Evolutionary conservation across 2,329 filamentous ascomycete species (phyloP).

Genomic region (Cercospora sp.): DNA sequence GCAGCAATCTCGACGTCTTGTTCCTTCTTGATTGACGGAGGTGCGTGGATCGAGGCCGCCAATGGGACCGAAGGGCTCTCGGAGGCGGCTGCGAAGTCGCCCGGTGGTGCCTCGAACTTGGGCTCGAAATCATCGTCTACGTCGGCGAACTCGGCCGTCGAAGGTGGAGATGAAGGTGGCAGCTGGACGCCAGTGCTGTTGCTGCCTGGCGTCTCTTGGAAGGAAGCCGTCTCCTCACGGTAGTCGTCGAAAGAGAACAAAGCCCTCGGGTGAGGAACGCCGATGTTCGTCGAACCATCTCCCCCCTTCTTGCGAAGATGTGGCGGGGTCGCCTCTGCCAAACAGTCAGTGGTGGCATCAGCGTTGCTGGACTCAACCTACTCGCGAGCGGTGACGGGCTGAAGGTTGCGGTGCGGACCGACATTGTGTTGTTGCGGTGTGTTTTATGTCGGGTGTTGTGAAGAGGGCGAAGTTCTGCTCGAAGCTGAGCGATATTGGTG

Average conservation of each 20-base stretch:
- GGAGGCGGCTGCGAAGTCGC: not conserved
- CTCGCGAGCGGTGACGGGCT: not conserved
- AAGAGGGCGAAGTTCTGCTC: not conserved
- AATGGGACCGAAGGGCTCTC: not conserved
- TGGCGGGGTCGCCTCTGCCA: not conserved
- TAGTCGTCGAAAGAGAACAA: not conserved
- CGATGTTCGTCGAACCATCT: not conserved
- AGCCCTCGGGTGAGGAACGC: not conserved
- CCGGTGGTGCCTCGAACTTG: not conserved
- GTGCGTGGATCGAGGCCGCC: not conserved
- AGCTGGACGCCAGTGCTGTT: not conserved
- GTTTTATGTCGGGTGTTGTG: not conserved
- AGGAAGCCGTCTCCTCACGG: not conserved
- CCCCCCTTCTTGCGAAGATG: slow-evolving; percentile 8
- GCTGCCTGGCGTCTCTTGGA: not conserved
- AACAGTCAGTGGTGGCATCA: not conserved
- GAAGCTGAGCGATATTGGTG: not conserved
- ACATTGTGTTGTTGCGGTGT: not conserved
- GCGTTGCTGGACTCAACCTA: not conserved
- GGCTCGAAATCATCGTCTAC: not conserved
- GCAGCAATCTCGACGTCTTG: not conserved
- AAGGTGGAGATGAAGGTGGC: not conserved
- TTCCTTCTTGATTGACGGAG: not conserved
- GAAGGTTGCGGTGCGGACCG: not conserved
- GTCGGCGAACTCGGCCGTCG: not conserved